phyloP scores from a whole-genome alignment of 108 stramenopile genomes.

The Chaetoceros muelleri region DNA sequence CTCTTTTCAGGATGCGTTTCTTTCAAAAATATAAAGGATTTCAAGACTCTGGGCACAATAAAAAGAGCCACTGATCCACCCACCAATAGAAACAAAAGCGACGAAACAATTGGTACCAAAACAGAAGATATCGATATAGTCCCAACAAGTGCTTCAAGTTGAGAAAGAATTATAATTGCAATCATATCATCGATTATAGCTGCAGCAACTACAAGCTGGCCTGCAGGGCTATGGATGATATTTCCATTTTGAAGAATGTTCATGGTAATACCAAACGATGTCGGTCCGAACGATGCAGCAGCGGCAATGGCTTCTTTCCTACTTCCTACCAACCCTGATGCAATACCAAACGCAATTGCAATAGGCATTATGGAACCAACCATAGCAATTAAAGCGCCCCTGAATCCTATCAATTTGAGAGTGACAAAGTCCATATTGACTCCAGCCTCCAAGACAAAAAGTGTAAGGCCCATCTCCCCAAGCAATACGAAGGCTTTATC shows the following conservation, averaged over 20 bases:
- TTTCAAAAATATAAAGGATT: neutral
- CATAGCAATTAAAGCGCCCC: constrained; percentile 63
- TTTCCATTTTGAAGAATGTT: constrained; percentile 54
- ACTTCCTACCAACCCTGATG: constrained; percentile 34
- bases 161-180: constrained; percentile 62
- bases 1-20: neutral
- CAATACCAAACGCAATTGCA: constrained; percentile 45
- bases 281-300: constrained; percentile 68
- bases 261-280: constrained; percentile 67
- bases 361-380: constrained; percentile 70
- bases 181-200: constrained; percentile 84
- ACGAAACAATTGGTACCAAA: constrained; percentile 30
- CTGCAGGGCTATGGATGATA: constrained; percentile 67
- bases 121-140: constrained; percentile 30
- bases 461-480: constrained; percentile 43
- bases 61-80: constrained; percentile 21
- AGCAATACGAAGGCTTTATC: constrained; percentile 13
- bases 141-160: constrained; percentile 45
- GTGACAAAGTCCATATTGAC: neutral
- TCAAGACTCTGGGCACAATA: constrained; percentile 20
- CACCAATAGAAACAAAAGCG: constrained; percentile 15
- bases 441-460: constrained; percentile 6
- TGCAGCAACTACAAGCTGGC: constrained; percentile 73
- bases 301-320: constrained; percentile 44
- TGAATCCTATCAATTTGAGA: constrained; percentile 26